Evolutionary conservation across 768 basidiomycete species (phyloP).

Genomic region (Suillus subaureus): DNA sequence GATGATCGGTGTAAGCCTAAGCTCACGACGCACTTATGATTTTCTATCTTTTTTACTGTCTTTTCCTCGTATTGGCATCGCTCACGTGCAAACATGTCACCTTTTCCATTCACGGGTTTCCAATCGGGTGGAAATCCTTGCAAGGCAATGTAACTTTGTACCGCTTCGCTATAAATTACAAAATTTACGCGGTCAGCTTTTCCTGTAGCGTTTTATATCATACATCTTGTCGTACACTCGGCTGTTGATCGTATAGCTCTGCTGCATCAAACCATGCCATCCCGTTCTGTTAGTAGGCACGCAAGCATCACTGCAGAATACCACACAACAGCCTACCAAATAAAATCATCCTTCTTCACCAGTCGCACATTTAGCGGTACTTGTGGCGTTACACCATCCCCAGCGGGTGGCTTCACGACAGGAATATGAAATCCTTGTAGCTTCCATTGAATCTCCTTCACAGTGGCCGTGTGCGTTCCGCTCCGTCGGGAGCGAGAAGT

Average conservation of each 20-base stretch:
- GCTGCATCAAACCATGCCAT: not conserved
- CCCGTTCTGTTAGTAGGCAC: not conserved
- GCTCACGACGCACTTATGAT: too few species aligned
- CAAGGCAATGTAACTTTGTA: not conserved
- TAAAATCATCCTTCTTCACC: constrained; percentile 2
- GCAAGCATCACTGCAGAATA: not conserved
- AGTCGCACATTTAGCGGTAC: not conserved
- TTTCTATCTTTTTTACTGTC: too few species aligned
- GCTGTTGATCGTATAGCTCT: not conserved
- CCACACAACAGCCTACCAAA: not conserved
- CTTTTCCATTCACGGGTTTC: too few species aligned
- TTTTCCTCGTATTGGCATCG: too few species aligned
- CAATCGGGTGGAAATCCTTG: not conserved
- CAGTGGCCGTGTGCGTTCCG: constrained; percentile 9
- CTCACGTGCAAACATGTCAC: too few species aligned
- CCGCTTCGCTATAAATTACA: not conserved
- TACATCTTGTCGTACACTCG: not conserved
- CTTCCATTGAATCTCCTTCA: constrained; percentile 30
- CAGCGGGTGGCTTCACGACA: constrained; percentile 26
- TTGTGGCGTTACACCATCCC: constrained; percentile 23
- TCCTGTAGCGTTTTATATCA: not conserved
- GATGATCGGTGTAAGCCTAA: not conserved
- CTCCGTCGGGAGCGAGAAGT: constrained; percentile 24
- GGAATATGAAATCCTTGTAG: constrained; percentile 27
- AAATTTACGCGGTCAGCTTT: not conserved